Evolutionary conservation across 768 basidiomycete species (phyloP), one percentile per base, ranked within the genome.

Genomic region (Boletus subparvulus): DNA sequence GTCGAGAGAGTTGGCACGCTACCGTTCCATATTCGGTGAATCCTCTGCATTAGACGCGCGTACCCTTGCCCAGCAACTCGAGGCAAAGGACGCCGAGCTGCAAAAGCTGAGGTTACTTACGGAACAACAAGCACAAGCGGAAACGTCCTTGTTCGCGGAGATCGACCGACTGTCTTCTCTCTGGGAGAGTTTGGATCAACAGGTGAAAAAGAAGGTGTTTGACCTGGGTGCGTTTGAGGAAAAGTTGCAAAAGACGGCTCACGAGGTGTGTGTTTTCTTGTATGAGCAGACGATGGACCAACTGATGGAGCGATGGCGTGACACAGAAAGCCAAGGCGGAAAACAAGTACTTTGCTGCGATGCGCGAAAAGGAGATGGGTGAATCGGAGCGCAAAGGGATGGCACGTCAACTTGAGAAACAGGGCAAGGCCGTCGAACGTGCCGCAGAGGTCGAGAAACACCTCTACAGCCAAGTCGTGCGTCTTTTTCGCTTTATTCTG

Each of bases 291-390:
- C 4, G 9, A 36, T 33, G 6, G 19, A 3, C 4, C 13, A 24
- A 26, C 24, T 59, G 40, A 58, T 19, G 50, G 24, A 1, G 11
- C 3, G 42, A 56, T 42, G 50, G 14, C 17, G 36, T 50, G 40
- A 24, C 16, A 36, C 73, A 98, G 93, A 92, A 92, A 87, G 91
- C 93, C 10, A 98, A 96, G 74, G 86, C 90, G 16, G 95, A 98
- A 57, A 96, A 94, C 77, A 98, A 95, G 71, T 98, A 85, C 68
- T 98, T 86, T 67, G 83, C 90, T 17, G 87, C 87, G 3, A 91
- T 96, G 87, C 86, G 94, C 32, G 86, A 88, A 55, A 94, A 90
- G 73, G 94, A 97, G 56, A 86, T 90, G 17, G 73, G 87, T 3
- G 91, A 94, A 33, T 77, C 76, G 2, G 91, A 94, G 68, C 80